Evolutionary conservation across 768 basidiomycete genomes (phyloP), one percentile per base, ranked within the genome.

Genomic region (Amanita pallidorosea): DNA sequence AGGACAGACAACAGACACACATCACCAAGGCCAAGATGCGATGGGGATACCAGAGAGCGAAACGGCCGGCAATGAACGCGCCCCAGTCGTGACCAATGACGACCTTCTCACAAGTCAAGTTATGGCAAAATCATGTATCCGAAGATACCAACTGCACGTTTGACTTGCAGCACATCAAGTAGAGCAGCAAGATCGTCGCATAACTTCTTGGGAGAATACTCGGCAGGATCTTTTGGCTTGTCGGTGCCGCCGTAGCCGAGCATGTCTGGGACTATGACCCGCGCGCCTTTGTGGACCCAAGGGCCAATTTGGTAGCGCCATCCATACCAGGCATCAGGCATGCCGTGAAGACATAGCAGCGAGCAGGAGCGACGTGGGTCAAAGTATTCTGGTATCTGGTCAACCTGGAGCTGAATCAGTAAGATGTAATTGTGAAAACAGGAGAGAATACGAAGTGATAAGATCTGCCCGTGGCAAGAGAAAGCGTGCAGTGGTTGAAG

Each of bases 11-110:
- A 8, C 13, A 3, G n/a, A 65, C 77, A 55, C 64, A 85, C 88
- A 81, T 66, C 0, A 74, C 70, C 17, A 89, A 67, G 0, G 79
- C 81, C 5, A 71, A 57, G 33, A 85, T 55, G 31, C 85, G 72
- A 12, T 79, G 65, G 0, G 88, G 85, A 59, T 86, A 65, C 82
- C 83, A 88, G 20, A 87, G 68, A 9, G 83, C 80, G 57, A 91
- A 82, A 18, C 87, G 71, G 38, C 72, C 74, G 2, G 73, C 84
- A 11, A 70, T 76, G 53, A 69, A 76, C 2, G 83, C 68, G 5
- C 88, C 88, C 88, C 88, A 90, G 58, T 91, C 88, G 57, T 90
- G 88, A 0, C 85, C 88, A 52, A 88, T 70, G 51, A 88, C 65
- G 9, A 86, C 71, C 83, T 75, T 49, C 7, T 17, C 17, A 33